A percentile compares a stretch with the other conserved stretches of the same genome.
Evolutionary conservation across 805 yeast species (phyloP).

Genomic region (Sugiyamaella chiloensis): DNA sequence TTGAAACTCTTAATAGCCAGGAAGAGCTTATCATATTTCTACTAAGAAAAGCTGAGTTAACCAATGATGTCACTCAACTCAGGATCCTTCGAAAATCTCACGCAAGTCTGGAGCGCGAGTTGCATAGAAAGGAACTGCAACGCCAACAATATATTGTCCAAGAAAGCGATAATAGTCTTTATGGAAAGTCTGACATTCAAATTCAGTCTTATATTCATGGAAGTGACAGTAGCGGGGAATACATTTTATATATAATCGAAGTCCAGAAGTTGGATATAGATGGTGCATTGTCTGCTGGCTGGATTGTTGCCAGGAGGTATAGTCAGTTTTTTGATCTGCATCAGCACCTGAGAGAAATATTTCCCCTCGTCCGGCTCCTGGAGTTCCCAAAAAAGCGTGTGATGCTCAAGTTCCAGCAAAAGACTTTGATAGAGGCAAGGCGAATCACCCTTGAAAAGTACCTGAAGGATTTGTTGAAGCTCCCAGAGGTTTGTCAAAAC

Average conservation of each 20-base stretch:
- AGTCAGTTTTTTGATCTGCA: constrained; percentile 77
- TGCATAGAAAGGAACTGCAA: constrained; percentile 68
- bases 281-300: constrained; percentile 57
- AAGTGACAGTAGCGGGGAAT: constrained; percentile 54
- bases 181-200: constrained; percentile 39
- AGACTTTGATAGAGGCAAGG: constrained; percentile 61
- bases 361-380: constrained; percentile 48
- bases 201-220: constrained; percentile 50
- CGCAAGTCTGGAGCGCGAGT: constrained; percentile 62
- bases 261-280: constrained; percentile 53
- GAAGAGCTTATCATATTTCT: constrained; percentile 62
- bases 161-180: constrained; percentile 75
- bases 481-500: constrained; percentile 71
- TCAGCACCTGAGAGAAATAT: constrained; percentile 54
- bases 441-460: constrained; percentile 60
- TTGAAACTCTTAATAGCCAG: constrained; percentile 60
- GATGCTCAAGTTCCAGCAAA: constrained; percentile 68
- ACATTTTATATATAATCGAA: constrained; percentile 70
- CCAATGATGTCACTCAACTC: constrained; percentile 69
- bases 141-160: constrained; percentile 80
- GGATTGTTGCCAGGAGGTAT: constrained; percentile 89
- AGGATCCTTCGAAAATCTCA: constrained; percentile 67
- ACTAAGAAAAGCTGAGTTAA: constrained; percentile 76
- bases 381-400: constrained; percentile 54
- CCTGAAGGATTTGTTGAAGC: constrained; percentile 51